These are phyloP conservation scores for Aspergillus saccharolyticus DNA, from an alignment of 495 filamentous ascomycete species.

Conservation along the genomic window DNA sequence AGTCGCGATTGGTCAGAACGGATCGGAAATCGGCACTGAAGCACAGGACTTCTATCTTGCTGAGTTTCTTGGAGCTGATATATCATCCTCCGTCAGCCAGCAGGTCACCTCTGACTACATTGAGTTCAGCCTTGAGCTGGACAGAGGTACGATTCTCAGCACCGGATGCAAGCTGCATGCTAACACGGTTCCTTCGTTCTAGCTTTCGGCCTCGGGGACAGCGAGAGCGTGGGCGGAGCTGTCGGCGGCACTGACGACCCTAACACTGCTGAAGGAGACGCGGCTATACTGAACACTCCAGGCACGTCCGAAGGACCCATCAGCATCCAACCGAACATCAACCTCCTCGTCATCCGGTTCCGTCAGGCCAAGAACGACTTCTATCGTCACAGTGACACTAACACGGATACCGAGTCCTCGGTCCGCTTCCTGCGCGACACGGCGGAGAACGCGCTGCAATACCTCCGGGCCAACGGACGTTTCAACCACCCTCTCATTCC, in stretches of 20 bases:
- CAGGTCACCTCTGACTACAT: slow-evolving; percentile 17
- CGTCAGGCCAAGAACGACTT: slow-evolving; percentile 36
- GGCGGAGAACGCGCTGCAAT: slow-evolving; percentile 39
- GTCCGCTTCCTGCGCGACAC: slow-evolving; percentile 48
- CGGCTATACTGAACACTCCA: neutral
- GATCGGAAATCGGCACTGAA: slow-evolving; percentile 20
- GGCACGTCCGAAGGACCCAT: neutral
- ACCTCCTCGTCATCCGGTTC: slow-evolving; percentile 33
- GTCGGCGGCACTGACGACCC: neutral
- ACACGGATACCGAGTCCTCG: slow-evolving; percentile 18
- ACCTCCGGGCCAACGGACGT: slow-evolving; percentile 27
- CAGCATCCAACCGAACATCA: slow-evolving; percentile 15
- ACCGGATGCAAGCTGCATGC: neutral
- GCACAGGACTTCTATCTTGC: slow-evolving; percentile 37
- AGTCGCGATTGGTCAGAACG: slow-evolving; percentile 27
- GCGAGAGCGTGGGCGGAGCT: neutral
- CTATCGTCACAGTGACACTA: slow-evolving; percentile 14
- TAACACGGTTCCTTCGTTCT: neutral
- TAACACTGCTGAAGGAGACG: neutral
- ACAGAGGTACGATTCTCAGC: slow-evolving; percentile 10
- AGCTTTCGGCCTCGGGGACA: neutral
- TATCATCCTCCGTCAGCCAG: slow-evolving; percentile 3
- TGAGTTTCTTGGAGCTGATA: slow-evolving; percentile 34
- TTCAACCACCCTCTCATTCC: slow-evolving; percentile 20
- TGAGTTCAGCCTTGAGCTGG: slow-evolving; percentile 14